These are phyloP conservation scores for Tagetes patula DNA, from an alignment of 129 eudicot species.

Conservation along the genomic window DNA sequence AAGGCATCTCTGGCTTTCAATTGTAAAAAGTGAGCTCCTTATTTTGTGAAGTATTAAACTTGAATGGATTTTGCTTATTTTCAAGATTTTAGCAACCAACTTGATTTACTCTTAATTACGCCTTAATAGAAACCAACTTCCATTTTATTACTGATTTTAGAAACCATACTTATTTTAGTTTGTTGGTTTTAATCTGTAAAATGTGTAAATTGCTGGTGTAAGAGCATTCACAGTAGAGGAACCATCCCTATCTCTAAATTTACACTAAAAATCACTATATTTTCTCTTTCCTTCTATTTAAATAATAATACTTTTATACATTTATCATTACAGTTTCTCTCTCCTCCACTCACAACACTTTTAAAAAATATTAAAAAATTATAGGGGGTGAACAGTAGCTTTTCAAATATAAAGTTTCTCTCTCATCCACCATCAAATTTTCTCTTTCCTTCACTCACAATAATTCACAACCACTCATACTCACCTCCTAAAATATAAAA, in stretches of 20 bases:
- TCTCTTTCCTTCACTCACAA: no score
- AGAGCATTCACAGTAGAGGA: not conserved
- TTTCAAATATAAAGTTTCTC: no score
- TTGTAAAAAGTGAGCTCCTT: slow-evolving; percentile 74
- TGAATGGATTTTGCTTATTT: not conserved
- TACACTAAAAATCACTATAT: not conserved
- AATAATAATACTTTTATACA: not conserved
- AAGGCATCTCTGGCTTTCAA: slow-evolving; percentile 89
- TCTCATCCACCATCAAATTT: no score
- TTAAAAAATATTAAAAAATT: no score
- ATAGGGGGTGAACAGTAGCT: no score
- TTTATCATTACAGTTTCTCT: no score
- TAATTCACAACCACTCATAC: no score
- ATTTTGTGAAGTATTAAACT: not conserved
- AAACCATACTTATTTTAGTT: not conserved
- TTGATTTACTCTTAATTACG: no score
- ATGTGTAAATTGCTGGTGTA: not conserved
- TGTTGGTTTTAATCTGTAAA: not conserved
- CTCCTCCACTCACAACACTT: no score
- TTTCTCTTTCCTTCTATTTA: not conserved
- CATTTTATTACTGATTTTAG: not conserved
- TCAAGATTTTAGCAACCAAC: not conserved
- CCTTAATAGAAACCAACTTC: no score
- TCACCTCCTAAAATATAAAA: no score
- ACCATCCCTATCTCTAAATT: no score